Evolutionary conservation across 148 eudicot genomes (phyloP), one percentile per base, ranked within the genome.

Genomic region (Rhododendron simsii): DNA sequence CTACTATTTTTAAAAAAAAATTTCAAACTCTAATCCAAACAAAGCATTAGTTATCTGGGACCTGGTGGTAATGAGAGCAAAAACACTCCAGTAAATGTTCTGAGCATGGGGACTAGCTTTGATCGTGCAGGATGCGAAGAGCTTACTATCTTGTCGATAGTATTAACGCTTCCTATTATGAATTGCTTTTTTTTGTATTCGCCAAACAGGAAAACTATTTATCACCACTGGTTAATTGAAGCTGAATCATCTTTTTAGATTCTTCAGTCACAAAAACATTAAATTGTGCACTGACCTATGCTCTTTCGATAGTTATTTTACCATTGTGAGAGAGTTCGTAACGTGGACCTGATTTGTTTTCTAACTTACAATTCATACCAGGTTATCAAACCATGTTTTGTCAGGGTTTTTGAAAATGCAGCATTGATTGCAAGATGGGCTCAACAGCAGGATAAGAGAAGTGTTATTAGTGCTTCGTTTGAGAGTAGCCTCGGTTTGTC

Each of bases 401-500:
- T 95, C 73, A 98, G 99, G 2, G 99, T 98, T 48, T 94, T 98
- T 78, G 99, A 98, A 90, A 98, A 93, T 76, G 98, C 98, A 23
- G 93, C 95, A 81, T 45, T 92, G 77, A 88, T 98, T 87, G 98
- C 98, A 84, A 85, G 91, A 84, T 98, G 99, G 99, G 98, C 98
- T 86, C 98, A 93, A 88, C 91, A 89, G 69, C 92, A 91, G 61
- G 98, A 96, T 74, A 98, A 98, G 83, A 91, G 93, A 92, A 88
- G 95, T 59, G 91, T 98, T 86, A 85, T 95, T 78, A 98, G 99
- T 90, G 90, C 99, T 81, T 91, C 99, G 84, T 98, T 93, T 85
- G 99, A 98, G 89, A 94, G 92, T 88, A 91, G 96, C 81, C 88
- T 98, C 35, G 90, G 94, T 89, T 89, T 98, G 87, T 93, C 99